A percentile compares a stretch with the other conserved stretches of the same genome.
Conservation (phyloP, 164 flowering plant species). For the Tetracentron sinense region DNA sequence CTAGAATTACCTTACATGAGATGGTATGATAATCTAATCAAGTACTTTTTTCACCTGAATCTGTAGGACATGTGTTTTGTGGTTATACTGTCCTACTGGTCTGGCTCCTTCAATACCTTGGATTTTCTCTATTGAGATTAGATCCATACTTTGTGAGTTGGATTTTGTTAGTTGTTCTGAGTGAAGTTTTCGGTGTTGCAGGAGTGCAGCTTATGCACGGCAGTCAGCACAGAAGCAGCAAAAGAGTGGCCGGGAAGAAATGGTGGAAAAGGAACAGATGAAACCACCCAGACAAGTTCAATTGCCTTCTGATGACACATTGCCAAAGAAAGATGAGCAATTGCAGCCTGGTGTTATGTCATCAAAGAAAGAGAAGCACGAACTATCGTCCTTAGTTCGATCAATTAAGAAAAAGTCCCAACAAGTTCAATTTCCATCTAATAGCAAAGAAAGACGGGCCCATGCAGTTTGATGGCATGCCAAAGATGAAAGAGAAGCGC, state of each 20-base stretch:
- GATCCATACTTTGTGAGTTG: background rate
- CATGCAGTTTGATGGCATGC: background rate
- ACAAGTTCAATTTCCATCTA: constrained; percentile 29
- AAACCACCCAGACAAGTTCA: constrained; percentile 8
- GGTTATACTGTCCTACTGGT: too few relatives aligned
- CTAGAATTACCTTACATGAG: too few relatives aligned
- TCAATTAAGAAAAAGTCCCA: constrained; percentile 62
- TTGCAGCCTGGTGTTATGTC: constrained; percentile 15
- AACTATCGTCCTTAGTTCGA: constrained; percentile 44
- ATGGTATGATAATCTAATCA: too few relatives aligned
- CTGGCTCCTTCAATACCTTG: constrained; percentile 2
- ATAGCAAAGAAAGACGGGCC: constrained; percentile 12
- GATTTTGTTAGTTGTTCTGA: background rate
- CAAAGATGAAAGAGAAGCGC: constrained; percentile 13
- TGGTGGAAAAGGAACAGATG: constrained; percentile 5
- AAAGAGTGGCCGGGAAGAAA: constrained; percentile 24
- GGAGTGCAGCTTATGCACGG: constrained; percentile 78
- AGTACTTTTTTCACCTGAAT: too few relatives aligned
- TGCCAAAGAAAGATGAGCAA: constrained; percentile 13
- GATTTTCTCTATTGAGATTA: background rate
- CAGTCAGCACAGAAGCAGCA: constrained; percentile 47
- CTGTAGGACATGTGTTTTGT: too few relatives aligned
- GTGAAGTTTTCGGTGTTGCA: constrained; percentile 31
- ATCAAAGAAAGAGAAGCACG: constrained; percentile 41
- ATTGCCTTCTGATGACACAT: constrained; percentile 19